Evolutionary conservation across 2,329 filamentous ascomycete genomes (phyloP), one percentile per base, ranked within the genome.

Genomic region (Thelonectria olida): DNA sequence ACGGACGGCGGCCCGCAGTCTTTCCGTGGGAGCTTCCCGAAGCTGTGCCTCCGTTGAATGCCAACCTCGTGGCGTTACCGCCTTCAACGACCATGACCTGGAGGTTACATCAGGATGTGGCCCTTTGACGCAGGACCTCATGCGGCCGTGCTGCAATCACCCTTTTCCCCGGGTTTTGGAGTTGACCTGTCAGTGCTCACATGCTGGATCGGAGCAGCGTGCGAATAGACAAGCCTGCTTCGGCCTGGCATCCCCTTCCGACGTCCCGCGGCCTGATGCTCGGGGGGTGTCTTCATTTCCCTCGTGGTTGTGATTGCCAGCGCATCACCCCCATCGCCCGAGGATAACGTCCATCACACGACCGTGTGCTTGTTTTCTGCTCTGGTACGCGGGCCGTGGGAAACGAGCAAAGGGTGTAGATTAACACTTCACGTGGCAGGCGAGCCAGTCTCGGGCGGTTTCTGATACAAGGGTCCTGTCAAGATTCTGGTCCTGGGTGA

Each of bases 381-480:
- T 41, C 52, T 56, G 23, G 45, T 48, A 42, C 41, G 39, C 47
- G 52, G 52, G 45, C 48, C 28, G 52, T 39, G 13, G 20, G 36
- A 41, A 31, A 8, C 10, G 5, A n/a, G n/a, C n/a, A 36, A 42
- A 36, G 36, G 36, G 20, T n/a, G 44, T 34, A 38, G 44, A 60
- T 60, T 44, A 50, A 38, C 44, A 20, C 52, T 50, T 61, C 52
- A 56, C 52, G 58, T 61, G 58, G 58, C 52, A 41, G 53, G 31
- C 53, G 39, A 27, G 56, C 31, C 10, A 31, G 42, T 28, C n/a
- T 10, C 17, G 36, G 36, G 19, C 13, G 27, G 42, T 42, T 41
- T 34, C 25, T 19, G 23, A 31, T 56, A 42, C 44, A 34, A 42
- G 25, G 45, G 15, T 34, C 13, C 15, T 7, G 12, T 25, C 25